Percentiles rank a stretch among this genome's conserved stretches.
phyloP scores from a whole-genome alignment of 2,329 filamentous ascomycete species.

The Whalleya microplaca region DNA sequence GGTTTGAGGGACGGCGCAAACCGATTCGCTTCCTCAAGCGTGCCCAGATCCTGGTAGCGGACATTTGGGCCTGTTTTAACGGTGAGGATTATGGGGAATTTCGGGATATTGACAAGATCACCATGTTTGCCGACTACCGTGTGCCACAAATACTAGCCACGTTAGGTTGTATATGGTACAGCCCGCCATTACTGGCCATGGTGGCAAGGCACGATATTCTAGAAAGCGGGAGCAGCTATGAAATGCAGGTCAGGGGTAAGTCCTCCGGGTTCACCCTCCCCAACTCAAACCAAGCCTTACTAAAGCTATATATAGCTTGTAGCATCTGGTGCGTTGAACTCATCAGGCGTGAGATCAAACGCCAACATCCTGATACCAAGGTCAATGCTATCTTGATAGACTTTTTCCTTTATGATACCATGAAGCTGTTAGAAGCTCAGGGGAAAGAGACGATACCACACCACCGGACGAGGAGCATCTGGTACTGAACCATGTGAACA shows the following conservation, averaged over 20 bases:
- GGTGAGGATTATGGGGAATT: constrained; percentile 80
- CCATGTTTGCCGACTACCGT: constrained; percentile 98
- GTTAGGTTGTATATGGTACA: constrained; percentile 82
- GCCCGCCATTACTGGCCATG: constrained; percentile 73
- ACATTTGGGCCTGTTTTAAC: constrained; percentile 95
- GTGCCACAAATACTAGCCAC: constrained; percentile 91
- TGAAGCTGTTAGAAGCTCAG: constrained; percentile 78
- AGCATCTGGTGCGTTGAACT: constrained; percentile 97
- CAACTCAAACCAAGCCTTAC: neutral
- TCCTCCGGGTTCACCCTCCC: neutral
- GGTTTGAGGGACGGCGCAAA: constrained; percentile 70
- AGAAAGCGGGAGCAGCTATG: constrained; percentile 74
- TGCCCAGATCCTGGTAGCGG: constrained; percentile 93
- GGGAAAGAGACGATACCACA: constrained; percentile 71
- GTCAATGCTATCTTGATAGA: constrained; percentile 93
- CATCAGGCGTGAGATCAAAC: constrained; percentile 78
- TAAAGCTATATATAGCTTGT: constrained; percentile 59
- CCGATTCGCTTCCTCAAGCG: constrained; percentile 86
- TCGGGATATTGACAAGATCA: constrained; percentile 89
- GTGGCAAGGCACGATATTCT: constrained; percentile 69
- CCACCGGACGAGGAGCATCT: constrained; percentile 90
- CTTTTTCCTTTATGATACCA: constrained; percentile 94
- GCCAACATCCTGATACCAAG: constrained; percentile 69
- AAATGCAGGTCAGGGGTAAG: constrained; percentile 82
- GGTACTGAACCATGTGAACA: constrained; percentile 66